Conservation (phyloP, 345 rosid genomes). For the Pelargonium nanum region DNA sequence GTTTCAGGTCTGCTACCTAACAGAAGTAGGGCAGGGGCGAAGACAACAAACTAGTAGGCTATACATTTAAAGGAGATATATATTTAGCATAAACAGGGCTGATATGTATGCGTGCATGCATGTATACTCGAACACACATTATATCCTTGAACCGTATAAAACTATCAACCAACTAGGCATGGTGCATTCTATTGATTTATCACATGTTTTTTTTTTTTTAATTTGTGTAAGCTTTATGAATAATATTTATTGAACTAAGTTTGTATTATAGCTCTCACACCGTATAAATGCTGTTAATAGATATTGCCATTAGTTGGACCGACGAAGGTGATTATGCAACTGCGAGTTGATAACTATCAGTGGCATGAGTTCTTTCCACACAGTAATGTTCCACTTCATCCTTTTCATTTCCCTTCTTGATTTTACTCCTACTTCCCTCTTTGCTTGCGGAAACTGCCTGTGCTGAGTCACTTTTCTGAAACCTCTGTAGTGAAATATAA, state of each 20-base stretch:
- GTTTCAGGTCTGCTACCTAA: no score
- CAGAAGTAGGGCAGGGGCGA: no score
- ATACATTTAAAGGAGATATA: no score
- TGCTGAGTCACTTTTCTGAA: constrained; percentile 17
- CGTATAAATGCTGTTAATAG: constrained; percentile 31
- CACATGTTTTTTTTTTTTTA: no score
- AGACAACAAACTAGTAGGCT: no score
- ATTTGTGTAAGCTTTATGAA: no score
- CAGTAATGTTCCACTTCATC: constrained; percentile 26
- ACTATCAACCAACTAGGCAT: no score
- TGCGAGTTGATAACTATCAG: constrained; percentile 45
- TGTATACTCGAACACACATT: no score
- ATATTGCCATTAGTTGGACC: constrained; percentile 76
- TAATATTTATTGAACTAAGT: not conserved
- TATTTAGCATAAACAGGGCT: no score
- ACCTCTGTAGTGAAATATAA: constrained; percentile 52
- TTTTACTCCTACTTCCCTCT: constrained; percentile 4
- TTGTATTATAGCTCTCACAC: not conserved
- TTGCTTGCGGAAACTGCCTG: constrained; percentile 2
- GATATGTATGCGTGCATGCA: no score
- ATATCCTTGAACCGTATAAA: no score
- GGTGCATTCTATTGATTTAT: no score
- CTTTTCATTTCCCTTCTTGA: not conserved
- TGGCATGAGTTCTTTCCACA: constrained; percentile 93
- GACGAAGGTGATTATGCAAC: constrained; percentile 60